These are phyloP conservation scores for Dictyostelium capitatum DNA, from an alignment of 78 protist species.

Conservation along the genomic window DNA sequence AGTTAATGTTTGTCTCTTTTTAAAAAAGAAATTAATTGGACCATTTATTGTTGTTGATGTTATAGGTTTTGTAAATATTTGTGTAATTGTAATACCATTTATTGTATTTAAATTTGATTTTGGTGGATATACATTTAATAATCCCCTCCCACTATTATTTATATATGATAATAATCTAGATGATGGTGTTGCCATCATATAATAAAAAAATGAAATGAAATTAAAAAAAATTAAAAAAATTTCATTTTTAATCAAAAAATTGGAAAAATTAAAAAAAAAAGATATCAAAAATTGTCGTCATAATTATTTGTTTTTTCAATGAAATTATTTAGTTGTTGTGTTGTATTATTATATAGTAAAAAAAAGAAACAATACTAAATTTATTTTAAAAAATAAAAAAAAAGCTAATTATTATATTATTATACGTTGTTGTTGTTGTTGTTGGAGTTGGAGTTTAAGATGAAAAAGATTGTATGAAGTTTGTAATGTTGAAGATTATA, in stretches of 20 bases:
- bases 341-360: too few relatives aligned
- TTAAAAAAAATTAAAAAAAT: not conserved
- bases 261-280: not conserved
- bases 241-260: too few relatives aligned
- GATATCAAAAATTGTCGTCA: too few relatives aligned
- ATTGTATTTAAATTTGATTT: not conserved
- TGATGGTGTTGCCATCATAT: slow-evolving; percentile 1
- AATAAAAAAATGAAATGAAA: not conserved
- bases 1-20: not conserved
- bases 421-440: too few relatives aligned
- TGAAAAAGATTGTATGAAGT: too few relatives aligned
- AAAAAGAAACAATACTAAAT: too few relatives aligned
- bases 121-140: not conserved
- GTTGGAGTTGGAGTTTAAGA: too few relatives aligned
- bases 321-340: too few relatives aligned
- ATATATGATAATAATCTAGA: not conserved
- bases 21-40: not conserved
- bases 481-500: too few relatives aligned
- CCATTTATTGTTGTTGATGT: not conserved
- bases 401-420: too few relatives aligned
- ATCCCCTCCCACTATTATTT: not conserved
- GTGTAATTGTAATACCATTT: not conserved
- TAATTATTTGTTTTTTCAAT: not conserved
- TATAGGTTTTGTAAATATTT: not conserved
- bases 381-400: too few relatives aligned